Conservation (phyloP, 805 yeast genomes). For the Crinitomyces ghanaensis region DNA sequence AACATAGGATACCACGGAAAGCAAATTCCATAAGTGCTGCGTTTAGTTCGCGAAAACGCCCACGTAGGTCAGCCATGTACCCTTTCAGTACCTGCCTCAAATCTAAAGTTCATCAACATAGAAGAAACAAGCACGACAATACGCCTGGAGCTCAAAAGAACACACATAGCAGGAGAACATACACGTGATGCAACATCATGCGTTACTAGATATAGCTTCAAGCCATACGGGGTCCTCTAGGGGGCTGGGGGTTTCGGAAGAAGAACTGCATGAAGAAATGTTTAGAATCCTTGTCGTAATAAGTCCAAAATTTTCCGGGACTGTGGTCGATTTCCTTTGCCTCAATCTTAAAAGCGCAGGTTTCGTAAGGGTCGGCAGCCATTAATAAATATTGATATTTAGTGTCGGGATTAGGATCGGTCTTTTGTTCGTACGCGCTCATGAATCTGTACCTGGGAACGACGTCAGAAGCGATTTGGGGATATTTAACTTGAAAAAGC, state of each 20-base stretch:
- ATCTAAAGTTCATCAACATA: too few species aligned
- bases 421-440: slow-evolving; percentile 60
- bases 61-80: too few species aligned
- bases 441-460: slow-evolving; percentile 63
- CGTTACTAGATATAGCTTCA: too few species aligned
- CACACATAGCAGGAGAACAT: too few species aligned
- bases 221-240: too few species aligned
- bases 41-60: too few species aligned
- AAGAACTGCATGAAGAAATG: slow-evolving; percentile 64
- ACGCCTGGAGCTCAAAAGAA: too few species aligned
- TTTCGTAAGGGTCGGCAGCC: slow-evolving; percentile 87
- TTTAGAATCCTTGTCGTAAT: slow-evolving; percentile 60
- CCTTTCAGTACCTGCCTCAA: too few species aligned
- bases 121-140: too few species aligned
- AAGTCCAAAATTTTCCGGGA: slow-evolving; percentile 43
- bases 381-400: slow-evolving; percentile 61
- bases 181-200: too few species aligned
- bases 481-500: slow-evolving; percentile 47
- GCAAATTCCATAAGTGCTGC: too few species aligned
- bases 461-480: slow-evolving; percentile 33
- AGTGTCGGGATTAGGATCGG: slow-evolving; percentile 33
- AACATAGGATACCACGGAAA: too few species aligned
- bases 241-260: slow-evolving; percentile 27
- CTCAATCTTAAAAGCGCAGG: slow-evolving; percentile 65
- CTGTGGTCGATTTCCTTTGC: slow-evolving; percentile 36